Conservation (phyloP, 345 rosid species). For the Odontarrhena argentea region DNA sequence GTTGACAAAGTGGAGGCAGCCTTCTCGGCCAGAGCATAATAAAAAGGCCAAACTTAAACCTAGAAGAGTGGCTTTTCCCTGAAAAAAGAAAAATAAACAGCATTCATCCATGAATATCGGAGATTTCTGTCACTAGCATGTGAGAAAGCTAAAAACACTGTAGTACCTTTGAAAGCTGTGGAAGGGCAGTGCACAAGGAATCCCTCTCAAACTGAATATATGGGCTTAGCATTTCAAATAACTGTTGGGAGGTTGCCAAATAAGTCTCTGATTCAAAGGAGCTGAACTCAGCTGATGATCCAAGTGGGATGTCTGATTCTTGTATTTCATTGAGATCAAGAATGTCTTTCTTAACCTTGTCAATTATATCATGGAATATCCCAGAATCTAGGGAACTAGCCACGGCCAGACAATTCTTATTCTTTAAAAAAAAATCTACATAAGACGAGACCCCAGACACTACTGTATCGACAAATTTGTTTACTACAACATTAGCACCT, state of each 20-base stretch:
- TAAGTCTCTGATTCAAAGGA: slow-evolving; percentile 60
- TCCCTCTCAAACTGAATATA: slow-evolving; percentile 51
- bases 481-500: slow-evolving; percentile 49
- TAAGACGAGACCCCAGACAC: slow-evolving; percentile 62
- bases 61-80: slow-evolving; percentile 69
- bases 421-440: slow-evolving; percentile 41
- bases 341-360: slow-evolving; percentile 60
- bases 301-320: slow-evolving; percentile 48
- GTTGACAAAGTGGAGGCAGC: slow-evolving; percentile 91
- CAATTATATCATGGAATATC: slow-evolving; percentile 47
- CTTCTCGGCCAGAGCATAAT: slow-evolving; percentile 83
- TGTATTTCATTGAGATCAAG: slow-evolving; percentile 51
- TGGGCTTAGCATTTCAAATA: slow-evolving; percentile 62
- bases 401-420: slow-evolving; percentile 48
- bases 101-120: slow-evolving; percentile 27
- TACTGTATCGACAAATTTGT: slow-evolving; percentile 56
- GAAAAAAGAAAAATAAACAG: slow-evolving; percentile 46
- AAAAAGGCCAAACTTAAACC: slow-evolving; percentile 73
- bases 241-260: slow-evolving; percentile 60
- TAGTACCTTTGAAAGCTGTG: slow-evolving; percentile 65
- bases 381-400: slow-evolving; percentile 49
- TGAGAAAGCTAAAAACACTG: slow-evolving; percentile 22
- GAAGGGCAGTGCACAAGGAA: slow-evolving; percentile 47
- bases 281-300: slow-evolving; percentile 43
- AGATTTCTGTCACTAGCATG: slow-evolving; percentile 13